A percentile compares a stretch with the other conserved stretches of the same genome.
Evolutionary conservation across 2,329 filamentous ascomycete species (phyloP).

Genomic region (Fusarium ramigenum): DNA sequence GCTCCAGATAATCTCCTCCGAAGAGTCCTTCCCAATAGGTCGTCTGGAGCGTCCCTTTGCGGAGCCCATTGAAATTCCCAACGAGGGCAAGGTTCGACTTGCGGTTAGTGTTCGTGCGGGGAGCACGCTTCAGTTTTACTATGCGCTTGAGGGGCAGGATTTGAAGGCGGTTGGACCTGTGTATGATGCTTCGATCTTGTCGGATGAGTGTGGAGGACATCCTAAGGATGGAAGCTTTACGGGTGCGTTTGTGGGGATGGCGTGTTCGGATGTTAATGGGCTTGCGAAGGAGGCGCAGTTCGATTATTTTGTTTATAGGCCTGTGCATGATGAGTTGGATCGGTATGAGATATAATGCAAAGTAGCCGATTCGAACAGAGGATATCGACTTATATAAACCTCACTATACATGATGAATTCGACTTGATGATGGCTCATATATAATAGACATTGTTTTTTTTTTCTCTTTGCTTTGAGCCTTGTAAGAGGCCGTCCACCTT

Average conservation of each 20-base stretch:
- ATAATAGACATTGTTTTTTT: background rate
- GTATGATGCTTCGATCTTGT: constrained; percentile 67
- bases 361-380: background rate
- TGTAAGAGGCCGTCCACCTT: fast-evolving
- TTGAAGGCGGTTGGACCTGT: constrained; percentile 63
- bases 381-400: fast-evolving
- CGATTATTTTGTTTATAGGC: constrained; percentile 62
- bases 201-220: constrained; percentile 71
- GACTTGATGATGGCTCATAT: background rate
- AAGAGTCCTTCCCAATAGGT: constrained; percentile 64
- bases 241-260: constrained; percentile 67
- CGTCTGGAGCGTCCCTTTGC: constrained; percentile 55
- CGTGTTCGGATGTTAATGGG: constrained; percentile 65
- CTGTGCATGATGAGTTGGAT: constrained; percentile 57
- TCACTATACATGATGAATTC: fast-evolving
- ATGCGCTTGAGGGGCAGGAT: constrained; percentile 57
- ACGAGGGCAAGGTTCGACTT: constrained; percentile 63
- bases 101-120: constrained; percentile 60
- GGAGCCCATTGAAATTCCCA: constrained; percentile 59
- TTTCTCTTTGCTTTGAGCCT: background rate
- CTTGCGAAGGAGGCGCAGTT: constrained; percentile 57
- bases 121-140: constrained; percentile 63
- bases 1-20: constrained; percentile 65
- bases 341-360: constrained; percentile 53
- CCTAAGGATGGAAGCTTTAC: constrained; percentile 71